Conservation (phyloP, 768 basidiomycete species). For the Strobilomyces echinocephalus region DNA sequence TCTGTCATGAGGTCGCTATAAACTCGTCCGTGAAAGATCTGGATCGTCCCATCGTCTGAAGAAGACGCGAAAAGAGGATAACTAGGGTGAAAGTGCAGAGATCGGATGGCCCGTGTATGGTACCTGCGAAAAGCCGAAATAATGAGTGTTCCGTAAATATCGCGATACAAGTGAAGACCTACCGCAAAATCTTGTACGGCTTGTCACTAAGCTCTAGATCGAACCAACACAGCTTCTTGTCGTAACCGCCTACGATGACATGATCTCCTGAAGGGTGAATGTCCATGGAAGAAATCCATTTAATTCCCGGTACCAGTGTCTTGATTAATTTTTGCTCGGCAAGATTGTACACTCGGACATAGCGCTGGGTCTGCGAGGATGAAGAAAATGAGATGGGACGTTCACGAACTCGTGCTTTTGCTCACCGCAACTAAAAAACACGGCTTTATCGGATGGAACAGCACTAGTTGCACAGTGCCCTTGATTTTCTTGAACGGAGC, state of each 20-base stretch:
- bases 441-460: conserved; percentile 92
- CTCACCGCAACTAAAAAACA: conserved; percentile 97
- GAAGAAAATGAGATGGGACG: conserved; percentile 8
- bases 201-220: conserved; percentile 95
- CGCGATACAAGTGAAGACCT: conserved; percentile 3
- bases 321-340: conserved; percentile 90
- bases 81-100: conserved; percentile 87
- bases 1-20: conserved; percentile 96
- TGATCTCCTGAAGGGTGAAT: conserved; percentile 95
- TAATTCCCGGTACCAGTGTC: conserved; percentile 91
- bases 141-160: conserved; percentile 5
- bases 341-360: conserved; percentile 92
- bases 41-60: conserved; percentile 95
- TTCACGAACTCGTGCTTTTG: conserved; percentile 16
- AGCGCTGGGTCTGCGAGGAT: conserved; percentile 79
- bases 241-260: conserved; percentile 95
- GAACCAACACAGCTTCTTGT: conserved; percentile 98
- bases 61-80: conserved; percentile 96
- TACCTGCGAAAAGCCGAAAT: conserved; percentile 50
- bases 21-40: conserved; percentile 93
- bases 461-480: conserved; percentile 82
- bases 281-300: conserved; percentile 97
- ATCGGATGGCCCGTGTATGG: conserved; percentile 89
- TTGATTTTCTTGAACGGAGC: conserved; percentile 96
- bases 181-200: conserved; percentile 95